Evolutionary conservation across 2,329 filamentous ascomycete species (phyloP), one percentile per base, ranked within the genome.

Genomic region (Fusarium vanettenii): DNA sequence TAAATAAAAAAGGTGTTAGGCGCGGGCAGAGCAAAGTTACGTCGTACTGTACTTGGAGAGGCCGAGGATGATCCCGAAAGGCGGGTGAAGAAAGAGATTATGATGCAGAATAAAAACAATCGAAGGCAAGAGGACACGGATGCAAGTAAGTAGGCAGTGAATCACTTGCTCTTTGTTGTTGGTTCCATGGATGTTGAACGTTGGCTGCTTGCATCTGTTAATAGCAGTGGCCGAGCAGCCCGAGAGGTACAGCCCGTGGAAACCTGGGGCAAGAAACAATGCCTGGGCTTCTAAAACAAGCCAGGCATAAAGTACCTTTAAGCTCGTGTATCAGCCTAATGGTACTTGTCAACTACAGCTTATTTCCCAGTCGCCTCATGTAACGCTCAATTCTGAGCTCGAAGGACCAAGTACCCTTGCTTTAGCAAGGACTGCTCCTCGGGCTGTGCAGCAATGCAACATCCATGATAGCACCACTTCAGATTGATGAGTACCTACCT

Each of bases 221-320:
- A 25, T 60, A 60, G 45, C 22, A 22, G 33, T 48, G 57, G 50
- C 72, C 69, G 72, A 74, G 18, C 48, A 52, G 72, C 59, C 72
- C 72, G 72, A 27, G 35, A 57, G 50, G 61, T 52, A 52, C 25
- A 52, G 48, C 57, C 25, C 8, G 60, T 74, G 29, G 69, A 55
- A 70, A 67, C 66, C 71, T 73, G 72, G 72, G 72, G 41, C 60
- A 70, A 70, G 72, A 75, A 74, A 74, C 72, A 64, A 69, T 72
- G 69, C 61, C 43, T 56, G 48, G 43, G 33, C 33, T 55, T 71
- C 66, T 41, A 43, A 72, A 74, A 74, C 68, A 72, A 69, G 39
- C 59, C 48, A n/a, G 39, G 22, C 55, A 35, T 64, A 64, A 70
- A 61, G 59, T 64, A 50, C 48, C 52, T 73, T n/a, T 39, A 55